Conservation (phyloP, 495 filamentous ascomycete species). For the Neurospora sp. region DNA sequence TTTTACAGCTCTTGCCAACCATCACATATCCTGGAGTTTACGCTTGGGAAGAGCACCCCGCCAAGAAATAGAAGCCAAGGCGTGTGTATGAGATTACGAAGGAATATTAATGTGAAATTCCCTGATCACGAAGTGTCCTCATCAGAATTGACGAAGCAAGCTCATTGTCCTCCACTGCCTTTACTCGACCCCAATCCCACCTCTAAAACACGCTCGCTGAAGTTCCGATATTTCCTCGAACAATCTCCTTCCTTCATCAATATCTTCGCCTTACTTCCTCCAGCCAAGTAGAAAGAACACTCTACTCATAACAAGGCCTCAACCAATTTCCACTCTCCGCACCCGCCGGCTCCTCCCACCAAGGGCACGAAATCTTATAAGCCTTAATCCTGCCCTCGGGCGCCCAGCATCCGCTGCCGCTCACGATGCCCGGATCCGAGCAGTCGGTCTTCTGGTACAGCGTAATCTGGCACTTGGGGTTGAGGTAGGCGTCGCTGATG, state of each 20-base stretch:
- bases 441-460: constrained; percentile 5
- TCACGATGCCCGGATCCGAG: constrained; percentile 5
- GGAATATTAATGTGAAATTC: background rate
- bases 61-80: background rate
- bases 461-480: constrained; percentile 6
- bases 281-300: background rate
- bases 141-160: background rate
- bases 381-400: constrained; percentile 5
- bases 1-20: background rate
- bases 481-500: constrained; percentile 1
- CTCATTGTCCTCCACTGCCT: background rate
- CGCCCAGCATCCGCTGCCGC: constrained; percentile 5
- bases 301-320: background rate
- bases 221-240: background rate
- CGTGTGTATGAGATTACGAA: background rate
- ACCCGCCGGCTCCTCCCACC: background rate
- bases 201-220: background rate
- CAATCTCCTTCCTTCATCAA: background rate
- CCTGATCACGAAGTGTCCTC: background rate
- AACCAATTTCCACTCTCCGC: background rate
- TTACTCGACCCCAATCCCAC: background rate
- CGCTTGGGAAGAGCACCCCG: too few species aligned
- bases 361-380: constrained; percentile 8
- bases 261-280: background rate
- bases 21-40: too few species aligned